A percentile compares a stretch with the other conserved stretches of the same genome.
phyloP scores from a whole-genome alignment of 164 flowering plant genomes.

The Stephania cephalantha region DNA sequence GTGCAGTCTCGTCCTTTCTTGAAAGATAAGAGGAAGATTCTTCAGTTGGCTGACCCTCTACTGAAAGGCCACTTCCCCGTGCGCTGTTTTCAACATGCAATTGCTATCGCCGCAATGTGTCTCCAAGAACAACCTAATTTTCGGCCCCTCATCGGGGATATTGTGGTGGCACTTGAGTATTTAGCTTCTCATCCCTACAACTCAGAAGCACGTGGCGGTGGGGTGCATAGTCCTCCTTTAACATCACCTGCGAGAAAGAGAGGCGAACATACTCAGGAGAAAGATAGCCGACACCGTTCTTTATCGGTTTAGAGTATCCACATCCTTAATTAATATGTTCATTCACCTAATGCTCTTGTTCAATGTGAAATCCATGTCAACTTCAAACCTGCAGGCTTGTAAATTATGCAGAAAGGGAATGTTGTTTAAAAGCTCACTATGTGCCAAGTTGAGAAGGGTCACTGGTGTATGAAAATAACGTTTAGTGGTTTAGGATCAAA shows the following conservation, averaged over 20 bases:
- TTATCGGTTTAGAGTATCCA: slow-evolving; percentile 5
- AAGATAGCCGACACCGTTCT: slow-evolving; percentile 7
- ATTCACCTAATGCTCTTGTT: neutral
- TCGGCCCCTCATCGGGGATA: slow-evolving; percentile 68
- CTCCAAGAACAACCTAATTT: slow-evolving; percentile 73
- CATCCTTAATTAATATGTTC: too few species aligned
- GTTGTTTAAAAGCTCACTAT: neutral
- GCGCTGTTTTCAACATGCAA: slow-evolving; percentile 58
- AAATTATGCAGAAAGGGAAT: neutral
- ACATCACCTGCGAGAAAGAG: slow-evolving; percentile 19
- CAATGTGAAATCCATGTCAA: neutral
- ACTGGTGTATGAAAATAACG: too few species aligned
- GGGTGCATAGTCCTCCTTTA: slow-evolving; percentile 9
- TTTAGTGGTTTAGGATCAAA: too few species aligned
- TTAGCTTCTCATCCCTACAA: slow-evolving; percentile 48
- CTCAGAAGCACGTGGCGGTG: slow-evolving; percentile 18
- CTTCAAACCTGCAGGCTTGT: neutral
- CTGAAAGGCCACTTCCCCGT: slow-evolving; percentile 57
- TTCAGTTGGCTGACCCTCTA: slow-evolving; percentile 62
- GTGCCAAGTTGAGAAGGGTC: too few species aligned
- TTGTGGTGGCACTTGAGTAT: slow-evolving; percentile 81
- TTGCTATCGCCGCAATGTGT: slow-evolving; percentile 82
- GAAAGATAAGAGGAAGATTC: slow-evolving; percentile 58
- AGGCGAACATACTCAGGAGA: neutral
- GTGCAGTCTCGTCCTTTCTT: slow-evolving; percentile 67